These are phyloP conservation scores for Corynespora cassiicola DNA, from an alignment of 2,329 filamentous ascomycete species.

Conservation along the genomic window DNA sequence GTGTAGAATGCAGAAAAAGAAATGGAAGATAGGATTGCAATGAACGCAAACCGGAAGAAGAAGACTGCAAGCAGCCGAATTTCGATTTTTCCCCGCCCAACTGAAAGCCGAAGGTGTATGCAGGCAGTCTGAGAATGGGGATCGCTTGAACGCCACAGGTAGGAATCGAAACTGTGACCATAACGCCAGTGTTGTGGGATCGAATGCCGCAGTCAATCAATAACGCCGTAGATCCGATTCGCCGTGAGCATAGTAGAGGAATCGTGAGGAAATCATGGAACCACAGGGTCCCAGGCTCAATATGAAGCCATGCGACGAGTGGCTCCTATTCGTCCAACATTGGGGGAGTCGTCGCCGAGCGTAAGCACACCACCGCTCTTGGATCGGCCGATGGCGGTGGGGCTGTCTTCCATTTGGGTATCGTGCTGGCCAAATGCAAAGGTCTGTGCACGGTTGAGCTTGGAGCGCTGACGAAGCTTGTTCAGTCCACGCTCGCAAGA, in stretches of 20 bases:
- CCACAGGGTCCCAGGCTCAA: conserved; percentile 26
- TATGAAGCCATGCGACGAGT: conserved; percentile 48
- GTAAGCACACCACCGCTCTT: conserved; percentile 37
- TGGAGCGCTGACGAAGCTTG: conserved; percentile 87
- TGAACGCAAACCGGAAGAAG: conserved; percentile 18
- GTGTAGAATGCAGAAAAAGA: conserved; percentile 41
- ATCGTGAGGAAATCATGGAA: conserved; percentile 40
- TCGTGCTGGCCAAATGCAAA: conserved; percentile 87
- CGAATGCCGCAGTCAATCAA: conserved; percentile 39
- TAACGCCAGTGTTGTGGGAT: conserved; percentile 43
- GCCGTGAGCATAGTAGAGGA: conserved; percentile 37
- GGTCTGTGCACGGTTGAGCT: conserved; percentile 85
- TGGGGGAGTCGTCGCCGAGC: conserved; percentile 38
- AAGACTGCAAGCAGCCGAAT: conserved; percentile 23
- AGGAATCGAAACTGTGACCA: conserved; percentile 29
- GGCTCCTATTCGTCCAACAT: conserved; percentile 38
- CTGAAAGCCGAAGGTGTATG: conserved; percentile 27
- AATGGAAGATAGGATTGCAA: conserved; percentile 26
- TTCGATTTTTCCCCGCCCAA: conserved; percentile 27
- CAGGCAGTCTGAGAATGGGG: conserved; percentile 32
- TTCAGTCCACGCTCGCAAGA: conserved; percentile 96
- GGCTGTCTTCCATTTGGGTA: conserved; percentile 68
- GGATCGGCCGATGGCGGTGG: conserved; percentile 53
- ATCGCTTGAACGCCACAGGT: conserved; percentile 44
- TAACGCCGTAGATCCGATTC: conserved; percentile 45